phyloP scores from a whole-genome alignment of 2,329 filamentous ascomycete species.

The Basipetospora chlamydospora region DNA sequence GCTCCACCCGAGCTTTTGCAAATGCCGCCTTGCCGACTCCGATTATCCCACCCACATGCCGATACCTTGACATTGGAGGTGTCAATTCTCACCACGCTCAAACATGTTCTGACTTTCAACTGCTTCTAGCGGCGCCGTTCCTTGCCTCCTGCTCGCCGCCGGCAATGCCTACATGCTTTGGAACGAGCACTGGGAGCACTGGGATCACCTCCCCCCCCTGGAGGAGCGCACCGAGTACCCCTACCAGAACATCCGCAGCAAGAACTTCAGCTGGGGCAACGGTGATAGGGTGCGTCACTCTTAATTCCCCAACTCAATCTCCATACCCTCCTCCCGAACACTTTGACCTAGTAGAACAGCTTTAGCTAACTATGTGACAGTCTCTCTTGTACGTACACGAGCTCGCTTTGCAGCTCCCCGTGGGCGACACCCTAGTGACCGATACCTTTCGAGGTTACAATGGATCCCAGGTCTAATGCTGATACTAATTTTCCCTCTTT shows the following conservation, averaged over 20 bases:
- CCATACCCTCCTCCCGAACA: too few species aligned
- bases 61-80: too few species aligned
- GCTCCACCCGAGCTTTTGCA: too few species aligned
- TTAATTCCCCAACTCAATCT: conserved; percentile 16
- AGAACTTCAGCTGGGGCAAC: conserved; percentile 91
- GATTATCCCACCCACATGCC: too few species aligned
- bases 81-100: too few species aligned
- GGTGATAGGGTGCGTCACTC: conserved; percentile 67
- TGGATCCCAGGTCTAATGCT: too few species aligned
- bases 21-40: too few species aligned
- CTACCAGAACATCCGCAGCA: conserved; percentile 94
- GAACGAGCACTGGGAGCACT: conserved; percentile 96
- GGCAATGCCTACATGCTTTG: conserved; percentile 85
- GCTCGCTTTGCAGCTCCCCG: too few species aligned
- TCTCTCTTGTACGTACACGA: conserved; percentile 57
- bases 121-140: conserved; percentile 60
- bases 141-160: conserved; percentile 53
- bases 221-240: conserved; percentile 89
- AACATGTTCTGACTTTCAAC: conserved; percentile 1
- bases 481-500: too few species aligned
- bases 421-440: too few species aligned
- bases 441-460: too few species aligned
- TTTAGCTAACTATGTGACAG: conserved; percentile 24
- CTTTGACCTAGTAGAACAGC: conserved; percentile 1
- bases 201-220: conserved; percentile 66